phyloP scores from a whole-genome alignment of 495 filamentous ascomycete species.

The Barbatosphaeria neglecta region DNA sequence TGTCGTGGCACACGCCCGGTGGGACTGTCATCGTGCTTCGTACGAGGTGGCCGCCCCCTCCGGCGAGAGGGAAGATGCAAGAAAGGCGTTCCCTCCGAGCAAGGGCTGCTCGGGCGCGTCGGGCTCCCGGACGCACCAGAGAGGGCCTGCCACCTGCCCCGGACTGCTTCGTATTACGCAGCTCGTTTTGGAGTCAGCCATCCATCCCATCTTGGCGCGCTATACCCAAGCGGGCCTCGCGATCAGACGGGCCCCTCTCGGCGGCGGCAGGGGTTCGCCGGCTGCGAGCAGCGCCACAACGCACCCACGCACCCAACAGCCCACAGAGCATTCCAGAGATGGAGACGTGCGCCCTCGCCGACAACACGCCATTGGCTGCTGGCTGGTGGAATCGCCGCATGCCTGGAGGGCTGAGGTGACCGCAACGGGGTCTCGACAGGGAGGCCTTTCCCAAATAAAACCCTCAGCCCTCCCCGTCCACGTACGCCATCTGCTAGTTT shows the following conservation, averaged over 20 bases:
- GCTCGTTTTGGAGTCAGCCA: not conserved
- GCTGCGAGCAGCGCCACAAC: no score
- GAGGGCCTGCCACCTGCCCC: not conserved
- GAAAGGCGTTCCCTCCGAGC: no score
- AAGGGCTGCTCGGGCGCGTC: not conserved
- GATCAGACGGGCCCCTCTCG: not conserved
- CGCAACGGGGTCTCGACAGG: not conserved
- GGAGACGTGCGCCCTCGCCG: not conserved
- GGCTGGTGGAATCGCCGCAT: not conserved
- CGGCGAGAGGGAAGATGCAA: no score
- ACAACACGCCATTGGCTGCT: slow-evolving; percentile 1
- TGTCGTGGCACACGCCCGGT: no score
- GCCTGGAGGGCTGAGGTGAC: not conserved
- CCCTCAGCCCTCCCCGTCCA: no score
- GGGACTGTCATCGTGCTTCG: no score
- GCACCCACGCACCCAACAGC: no score
- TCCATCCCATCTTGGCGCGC: not conserved
- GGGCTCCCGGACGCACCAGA: no score
- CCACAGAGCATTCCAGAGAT: slow-evolving; percentile 6
- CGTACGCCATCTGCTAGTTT: not conserved
- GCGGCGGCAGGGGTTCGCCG: not conserved
- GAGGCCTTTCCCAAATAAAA: not conserved
- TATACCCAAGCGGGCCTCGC: not conserved
- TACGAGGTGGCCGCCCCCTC: no score
- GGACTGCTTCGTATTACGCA: not conserved